Evolutionary conservation across 2,329 filamentous ascomycete genomes (phyloP).

Genomic region (Boeremia exigua): DNA sequence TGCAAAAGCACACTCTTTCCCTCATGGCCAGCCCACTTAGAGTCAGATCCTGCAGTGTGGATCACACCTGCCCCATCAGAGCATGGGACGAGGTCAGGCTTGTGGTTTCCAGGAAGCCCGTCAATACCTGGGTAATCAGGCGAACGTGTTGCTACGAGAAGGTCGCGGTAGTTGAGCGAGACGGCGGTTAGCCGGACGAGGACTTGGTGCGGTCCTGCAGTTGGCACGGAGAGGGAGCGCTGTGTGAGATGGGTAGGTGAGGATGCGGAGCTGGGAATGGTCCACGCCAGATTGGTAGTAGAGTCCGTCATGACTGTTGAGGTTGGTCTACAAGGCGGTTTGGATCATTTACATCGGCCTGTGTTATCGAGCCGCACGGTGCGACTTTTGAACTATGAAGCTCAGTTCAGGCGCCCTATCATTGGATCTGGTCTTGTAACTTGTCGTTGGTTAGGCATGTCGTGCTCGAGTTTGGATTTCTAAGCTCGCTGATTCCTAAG

Average conservation of each 20-base stretch:
- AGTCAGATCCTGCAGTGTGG: conserved; percentile 29
- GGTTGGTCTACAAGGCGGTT: too few species aligned
- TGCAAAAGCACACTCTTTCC: conserved; percentile 19
- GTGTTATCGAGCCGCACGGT: background rate
- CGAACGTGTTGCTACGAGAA: conserved; percentile 21
- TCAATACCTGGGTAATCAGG: conserved; percentile 18
- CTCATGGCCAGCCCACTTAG: conserved; percentile 25
- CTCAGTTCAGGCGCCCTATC: background rate
- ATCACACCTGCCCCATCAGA: conserved; percentile 31
- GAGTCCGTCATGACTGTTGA: background rate
- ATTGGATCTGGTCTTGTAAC: too few species aligned
- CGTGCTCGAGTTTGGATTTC: background rate
- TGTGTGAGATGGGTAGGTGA: conserved; percentile 1
- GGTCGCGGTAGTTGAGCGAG: conserved; percentile 34
- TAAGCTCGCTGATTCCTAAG: conserved; percentile 12
- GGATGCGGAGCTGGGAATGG: conserved; percentile 6
- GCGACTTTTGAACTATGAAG: too few species aligned
- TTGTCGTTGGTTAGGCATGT: background rate
- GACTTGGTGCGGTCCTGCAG: conserved; percentile 17
- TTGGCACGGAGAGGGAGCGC: background rate
- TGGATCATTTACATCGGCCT: too few species aligned
- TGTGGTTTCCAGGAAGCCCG: conserved; percentile 11
- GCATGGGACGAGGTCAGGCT: conserved; percentile 22
- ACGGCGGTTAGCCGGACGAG: conserved; percentile 30
- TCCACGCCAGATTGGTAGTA: conserved; percentile 9